These are phyloP conservation scores for Panicum miliaceum DNA, from an alignment of 176 grass and related monocot species.

Conservation along the genomic window DNA sequence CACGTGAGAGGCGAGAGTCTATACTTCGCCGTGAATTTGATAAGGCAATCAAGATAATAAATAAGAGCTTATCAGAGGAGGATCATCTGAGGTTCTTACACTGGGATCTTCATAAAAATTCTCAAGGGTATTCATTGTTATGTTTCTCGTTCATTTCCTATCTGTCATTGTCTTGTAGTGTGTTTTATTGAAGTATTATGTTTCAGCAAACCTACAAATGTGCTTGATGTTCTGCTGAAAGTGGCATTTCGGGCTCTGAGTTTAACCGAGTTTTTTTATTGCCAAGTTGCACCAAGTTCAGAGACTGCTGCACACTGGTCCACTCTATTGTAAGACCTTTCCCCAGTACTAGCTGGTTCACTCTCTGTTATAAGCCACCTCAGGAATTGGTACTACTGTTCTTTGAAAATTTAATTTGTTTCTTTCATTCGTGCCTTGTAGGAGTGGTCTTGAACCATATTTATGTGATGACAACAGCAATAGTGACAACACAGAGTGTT, in stretches of 20 bases:
- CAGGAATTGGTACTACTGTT: constrained; percentile 11
- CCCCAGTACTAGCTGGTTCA: background rate
- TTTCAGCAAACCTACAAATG: constrained; percentile 77
- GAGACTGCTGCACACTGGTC: constrained; percentile 60
- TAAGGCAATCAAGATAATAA: constrained; percentile 73
- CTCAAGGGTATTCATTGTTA: constrained; percentile 63
- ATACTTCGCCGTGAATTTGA: constrained; percentile 83
- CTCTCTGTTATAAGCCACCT: background rate
- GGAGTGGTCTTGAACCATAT: constrained; percentile 45
- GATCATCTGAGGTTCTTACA: constrained; percentile 84
- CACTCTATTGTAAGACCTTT: constrained; percentile 55
- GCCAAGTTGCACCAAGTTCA: constrained; percentile 55
- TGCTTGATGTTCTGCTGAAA: constrained; percentile 78
- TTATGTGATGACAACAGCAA: constrained; percentile 65
- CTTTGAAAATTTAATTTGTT: constrained; percentile 22
- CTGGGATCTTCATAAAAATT: constrained; percentile 94
- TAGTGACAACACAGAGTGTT: constrained; percentile 58
- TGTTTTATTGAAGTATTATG: constrained; percentile 37
- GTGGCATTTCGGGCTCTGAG: constrained; percentile 71
- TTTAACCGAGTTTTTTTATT: constrained; percentile 82
- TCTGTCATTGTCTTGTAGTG: background rate
- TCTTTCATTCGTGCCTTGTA: constrained; percentile 31
- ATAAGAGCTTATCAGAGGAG: constrained; percentile 58
- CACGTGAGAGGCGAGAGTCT: constrained; percentile 81
- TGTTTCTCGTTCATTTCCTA: constrained; percentile 29